A percentile compares a stretch with the other conserved stretches of the same genome.
phyloP scores from a whole-genome alignment of 768 basidiomycete species.

The Myochromella boudieri region DNA sequence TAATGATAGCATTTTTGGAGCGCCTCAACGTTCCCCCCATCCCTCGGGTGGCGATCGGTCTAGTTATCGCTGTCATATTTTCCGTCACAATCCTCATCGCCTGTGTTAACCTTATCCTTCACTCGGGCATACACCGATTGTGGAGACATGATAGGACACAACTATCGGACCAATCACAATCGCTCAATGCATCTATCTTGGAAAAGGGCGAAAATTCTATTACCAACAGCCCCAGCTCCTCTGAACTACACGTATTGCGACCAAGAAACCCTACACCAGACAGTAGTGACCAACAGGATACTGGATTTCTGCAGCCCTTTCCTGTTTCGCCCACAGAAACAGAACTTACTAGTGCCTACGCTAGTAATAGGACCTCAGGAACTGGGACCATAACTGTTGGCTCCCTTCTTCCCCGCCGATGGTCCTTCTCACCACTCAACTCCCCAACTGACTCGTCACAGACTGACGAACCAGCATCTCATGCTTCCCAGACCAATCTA shows the following conservation, averaged over 20 bases:
- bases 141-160: slow-evolving; percentile 14
- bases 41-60: slow-evolving; percentile 78
- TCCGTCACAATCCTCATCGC: slow-evolving; percentile 70
- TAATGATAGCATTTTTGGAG: slow-evolving; percentile 79
- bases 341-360: slow-evolving; percentile 28
- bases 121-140: slow-evolving; percentile 37
- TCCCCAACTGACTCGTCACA: slow-evolving; percentile 18
- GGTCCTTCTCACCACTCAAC: slow-evolving; percentile 32
- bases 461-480: slow-evolving; percentile 12
- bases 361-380: slow-evolving; percentile 30
- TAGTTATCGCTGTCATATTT: slow-evolving; percentile 70
- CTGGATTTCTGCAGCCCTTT: slow-evolving; percentile 41
- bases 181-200: slow-evolving; percentile 32
- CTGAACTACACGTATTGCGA: slow-evolving; percentile 26
- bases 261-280: slow-evolving; percentile 57
- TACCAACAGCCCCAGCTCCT: slow-evolving; percentile 9
- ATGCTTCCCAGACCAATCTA: slow-evolving; percentile 9
- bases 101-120: slow-evolving; percentile 63
- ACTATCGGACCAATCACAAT: slow-evolving; percentile 17
- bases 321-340: slow-evolving; percentile 43
- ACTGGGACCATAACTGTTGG: slow-evolving; percentile 39
- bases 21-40: slow-evolving; percentile 66
- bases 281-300: slow-evolving; percentile 38
- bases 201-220: slow-evolving; percentile 33
- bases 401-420: slow-evolving; percentile 36